These are phyloP conservation scores for Ecytonucleospora hepatopenaei DNA, from an alignment of 371 early-diverging fungal genomes.

Conservation along the genomic window DNA sequence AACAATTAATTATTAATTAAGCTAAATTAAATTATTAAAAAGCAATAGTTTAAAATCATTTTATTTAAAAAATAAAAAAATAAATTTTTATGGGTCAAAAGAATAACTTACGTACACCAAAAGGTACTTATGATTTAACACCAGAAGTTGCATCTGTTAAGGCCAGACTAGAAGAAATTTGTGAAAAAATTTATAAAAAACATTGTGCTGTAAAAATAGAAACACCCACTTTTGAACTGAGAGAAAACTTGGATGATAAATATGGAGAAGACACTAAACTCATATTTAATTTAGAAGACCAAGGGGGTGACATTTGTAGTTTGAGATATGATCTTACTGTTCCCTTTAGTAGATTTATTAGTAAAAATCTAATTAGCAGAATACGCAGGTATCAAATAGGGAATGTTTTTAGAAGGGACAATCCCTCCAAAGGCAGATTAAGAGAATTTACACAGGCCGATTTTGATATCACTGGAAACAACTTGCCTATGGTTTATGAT, in stretches of 20 bases:
- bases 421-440: constrained; percentile 92
- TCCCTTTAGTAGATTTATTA: constrained; percentile 91
- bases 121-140: constrained; percentile 88
- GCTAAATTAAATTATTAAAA: no score
- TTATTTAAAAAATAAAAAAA: no score
- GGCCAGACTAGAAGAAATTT: constrained; percentile 72
- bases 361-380: constrained; percentile 70
- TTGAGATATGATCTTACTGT: constrained; percentile 95
- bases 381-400: constrained; percentile 89
- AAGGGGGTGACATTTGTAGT: constrained; percentile 90
- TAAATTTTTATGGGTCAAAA: no score
- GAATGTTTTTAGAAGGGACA: constrained; percentile 94
- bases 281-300: constrained; percentile 90
- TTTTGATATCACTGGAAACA: constrained; percentile 90
- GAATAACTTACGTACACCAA: constrained; percentile 40
- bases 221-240: constrained; percentile 96
- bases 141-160: constrained; percentile 83
- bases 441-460: constrained; percentile 98
- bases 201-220: constrained; percentile 94
- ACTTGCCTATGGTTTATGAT: constrained; percentile 86
- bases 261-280: constrained; percentile 97
- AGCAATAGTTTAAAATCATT: no score
- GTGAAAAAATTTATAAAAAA: constrained; percentile 70
- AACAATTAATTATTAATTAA: no score
- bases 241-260: constrained; percentile 86